Evolutionary conservation across 164 flowering plant species (phyloP).

Genomic region (Kingdonia uniflora): DNA sequence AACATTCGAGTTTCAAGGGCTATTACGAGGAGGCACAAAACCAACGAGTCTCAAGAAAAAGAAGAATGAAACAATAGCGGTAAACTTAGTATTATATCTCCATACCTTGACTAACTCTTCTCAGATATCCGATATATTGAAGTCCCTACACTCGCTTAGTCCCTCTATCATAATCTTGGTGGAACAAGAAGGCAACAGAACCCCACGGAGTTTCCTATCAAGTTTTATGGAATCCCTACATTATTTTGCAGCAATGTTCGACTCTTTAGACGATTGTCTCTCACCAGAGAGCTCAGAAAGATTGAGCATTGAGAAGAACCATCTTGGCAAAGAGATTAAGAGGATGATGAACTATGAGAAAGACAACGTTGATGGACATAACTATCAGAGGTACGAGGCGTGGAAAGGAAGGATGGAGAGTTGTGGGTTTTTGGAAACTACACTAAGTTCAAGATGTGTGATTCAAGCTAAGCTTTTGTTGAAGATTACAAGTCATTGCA

Average conservation of each 20-base stretch:
- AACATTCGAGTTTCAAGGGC: conserved; percentile 44
- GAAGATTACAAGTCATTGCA: conserved; percentile 46
- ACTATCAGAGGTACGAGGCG: conserved; percentile 40
- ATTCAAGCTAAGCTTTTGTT: conserved; percentile 66
- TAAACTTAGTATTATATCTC: conserved; percentile 43
- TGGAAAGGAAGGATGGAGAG: conserved; percentile 62
- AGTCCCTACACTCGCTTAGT: conserved; percentile 23
- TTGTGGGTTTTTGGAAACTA: conserved; percentile 39
- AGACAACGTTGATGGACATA: conserved; percentile 11
- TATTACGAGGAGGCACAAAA: conserved; percentile 34
- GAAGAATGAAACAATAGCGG: conserved; percentile 53
- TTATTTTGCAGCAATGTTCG: conserved; percentile 70
- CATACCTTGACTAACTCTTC: conserved; percentile 21
- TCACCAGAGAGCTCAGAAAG: conserved; percentile 48
- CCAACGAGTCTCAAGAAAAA: conserved; percentile 17
- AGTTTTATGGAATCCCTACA: conserved; percentile 72
- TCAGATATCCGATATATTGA: conserved; percentile 40
- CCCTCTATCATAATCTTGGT: conserved; percentile 49
- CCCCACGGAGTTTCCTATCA: conserved; percentile 37
- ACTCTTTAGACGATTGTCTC: conserved; percentile 60
- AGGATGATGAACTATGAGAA: conserved; percentile 31
- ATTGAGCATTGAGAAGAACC: conserved; percentile 53
- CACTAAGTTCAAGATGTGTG: conserved; percentile 41
- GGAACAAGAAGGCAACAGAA: conserved; percentile 51
- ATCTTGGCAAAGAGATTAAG: conserved; percentile 59